Evolutionary conservation across 352 stramenopile species (phyloP).

Genomic region (Aphanomyces euteiches): DNA sequence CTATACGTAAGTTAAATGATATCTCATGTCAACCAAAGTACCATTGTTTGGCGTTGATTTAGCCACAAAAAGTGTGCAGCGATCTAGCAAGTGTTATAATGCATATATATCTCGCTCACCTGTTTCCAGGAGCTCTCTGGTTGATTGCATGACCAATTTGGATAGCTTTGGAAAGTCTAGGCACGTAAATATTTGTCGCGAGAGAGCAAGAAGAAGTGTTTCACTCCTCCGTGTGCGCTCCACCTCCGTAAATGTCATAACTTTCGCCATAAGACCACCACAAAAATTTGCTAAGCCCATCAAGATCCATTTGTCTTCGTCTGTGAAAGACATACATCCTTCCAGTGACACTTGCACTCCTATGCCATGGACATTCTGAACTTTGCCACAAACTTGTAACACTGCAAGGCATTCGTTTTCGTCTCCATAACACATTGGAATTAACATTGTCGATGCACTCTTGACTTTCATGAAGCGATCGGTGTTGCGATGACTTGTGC

Average conservation of each 20-base stretch:
- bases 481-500: slow-evolving; percentile 49
- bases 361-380: slow-evolving; percentile 50
- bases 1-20: background rate
- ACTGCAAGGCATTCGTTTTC: slow-evolving; percentile 38
- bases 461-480: slow-evolving; percentile 56
- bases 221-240: slow-evolving; percentile 81
- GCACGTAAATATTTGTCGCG: slow-evolving; percentile 74
- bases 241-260: slow-evolving; percentile 72
- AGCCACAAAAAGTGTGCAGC: slow-evolving; percentile 70
- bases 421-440: slow-evolving; percentile 45
- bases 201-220: slow-evolving; percentile 66
- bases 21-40: background rate
- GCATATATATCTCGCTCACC: background rate
- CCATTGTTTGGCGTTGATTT: slow-evolving; percentile 34
- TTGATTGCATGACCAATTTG: slow-evolving; percentile 73
- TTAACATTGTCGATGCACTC: slow-evolving; percentile 53
- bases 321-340: slow-evolving; percentile 51
- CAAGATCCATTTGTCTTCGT: slow-evolving; percentile 54
- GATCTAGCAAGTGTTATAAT: slow-evolving; percentile 33
- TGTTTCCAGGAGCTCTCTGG: slow-evolving; percentile 66
- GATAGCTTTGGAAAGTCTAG: slow-evolving; percentile 73
- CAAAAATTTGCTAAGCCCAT: slow-evolving; percentile 54
- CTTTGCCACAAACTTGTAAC: slow-evolving; percentile 64
- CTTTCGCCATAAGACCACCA: slow-evolving; percentile 61
- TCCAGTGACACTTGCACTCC: slow-evolving; percentile 61